Percentiles rank a stretch among this genome's conserved stretches.
phyloP scores from a whole-genome alignment of 2,329 filamentous ascomycete species.

The Aspergillus arachidicola region DNA sequence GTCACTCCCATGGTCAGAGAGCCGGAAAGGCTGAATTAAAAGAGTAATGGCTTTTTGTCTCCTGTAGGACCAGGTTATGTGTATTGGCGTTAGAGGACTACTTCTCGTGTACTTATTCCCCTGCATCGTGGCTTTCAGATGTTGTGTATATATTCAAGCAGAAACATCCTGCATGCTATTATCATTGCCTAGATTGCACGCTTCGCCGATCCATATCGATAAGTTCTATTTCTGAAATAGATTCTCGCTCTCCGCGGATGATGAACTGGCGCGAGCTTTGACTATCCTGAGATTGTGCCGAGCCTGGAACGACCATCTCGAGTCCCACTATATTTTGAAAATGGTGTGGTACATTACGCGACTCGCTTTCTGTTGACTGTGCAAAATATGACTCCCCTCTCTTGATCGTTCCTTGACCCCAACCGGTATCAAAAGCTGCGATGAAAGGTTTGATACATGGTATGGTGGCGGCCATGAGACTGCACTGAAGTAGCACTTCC shows the following conservation, averaged over 20 bases:
- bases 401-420: constrained; percentile 20
- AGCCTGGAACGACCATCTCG: not conserved
- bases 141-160: not conserved
- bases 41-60: not conserved
- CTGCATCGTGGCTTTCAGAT: not conserved
- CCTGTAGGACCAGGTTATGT: not conserved
- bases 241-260: not conserved
- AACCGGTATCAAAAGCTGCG: constrained; percentile 44
- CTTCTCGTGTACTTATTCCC: not conserved
- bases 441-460: constrained; percentile 47
- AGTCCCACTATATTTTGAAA: not conserved
- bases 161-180: not conserved
- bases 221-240: too few relatives aligned
- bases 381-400: not conserved
- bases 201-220: not conserved
- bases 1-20: not conserved
- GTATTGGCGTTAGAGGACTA: not conserved
- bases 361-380: not conserved
- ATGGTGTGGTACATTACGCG: not conserved
- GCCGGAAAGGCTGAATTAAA: not conserved
- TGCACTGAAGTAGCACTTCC: constrained; percentile 43
- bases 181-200: not conserved
- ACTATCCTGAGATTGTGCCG: not conserved
- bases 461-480: constrained; percentile 45
- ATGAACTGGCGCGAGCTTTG: not conserved